phyloP scores from a whole-genome alignment of 441 rosid species.

The Codiaeum variegatum region DNA sequence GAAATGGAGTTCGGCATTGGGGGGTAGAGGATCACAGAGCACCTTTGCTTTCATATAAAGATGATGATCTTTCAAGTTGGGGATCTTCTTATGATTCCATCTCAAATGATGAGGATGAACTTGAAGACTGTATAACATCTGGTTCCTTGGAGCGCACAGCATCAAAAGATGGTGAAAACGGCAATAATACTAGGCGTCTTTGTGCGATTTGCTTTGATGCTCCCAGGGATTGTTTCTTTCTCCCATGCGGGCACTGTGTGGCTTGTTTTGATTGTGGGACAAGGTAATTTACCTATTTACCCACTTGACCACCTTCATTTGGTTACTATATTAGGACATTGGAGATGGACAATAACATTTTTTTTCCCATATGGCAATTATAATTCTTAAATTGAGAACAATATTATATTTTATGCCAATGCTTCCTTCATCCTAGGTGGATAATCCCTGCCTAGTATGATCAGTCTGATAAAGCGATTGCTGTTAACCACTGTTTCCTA shows the following conservation, averaged over 20 bases:
- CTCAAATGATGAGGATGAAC: constrained; percentile 64
- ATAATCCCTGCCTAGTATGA: neutral
- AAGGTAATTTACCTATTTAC: constrained; percentile 45
- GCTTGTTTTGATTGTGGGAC: constrained; percentile 89
- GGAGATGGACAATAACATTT: neutral
- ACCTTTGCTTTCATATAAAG: constrained; percentile 73
- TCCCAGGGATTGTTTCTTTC: constrained; percentile 96
- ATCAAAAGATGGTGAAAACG: constrained; percentile 51
- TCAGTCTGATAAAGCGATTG: neutral
- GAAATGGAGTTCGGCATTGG: constrained; percentile 27
- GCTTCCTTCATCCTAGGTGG: neutral
- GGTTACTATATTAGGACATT: neutral
- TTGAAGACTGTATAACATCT: constrained; percentile 47
- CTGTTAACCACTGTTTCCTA: neutral
- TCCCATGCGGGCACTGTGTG: constrained; percentile 94
- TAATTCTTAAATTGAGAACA: neutral
- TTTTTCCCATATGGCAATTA: neutral
- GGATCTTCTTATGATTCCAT: constrained; percentile 87
- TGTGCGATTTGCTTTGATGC: constrained; percentile 98
- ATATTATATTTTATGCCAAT: neutral
- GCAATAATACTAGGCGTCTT: constrained; percentile 68
- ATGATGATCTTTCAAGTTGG: constrained; percentile 91
- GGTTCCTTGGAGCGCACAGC: constrained; percentile 40
- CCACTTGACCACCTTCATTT: neutral
- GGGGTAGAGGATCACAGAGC: constrained; percentile 48